Percentiles rank a stretch among this genome's conserved stretches.
Conservation (phyloP, 441 rosid species). For the Arabidopsis hybrid region DNA sequence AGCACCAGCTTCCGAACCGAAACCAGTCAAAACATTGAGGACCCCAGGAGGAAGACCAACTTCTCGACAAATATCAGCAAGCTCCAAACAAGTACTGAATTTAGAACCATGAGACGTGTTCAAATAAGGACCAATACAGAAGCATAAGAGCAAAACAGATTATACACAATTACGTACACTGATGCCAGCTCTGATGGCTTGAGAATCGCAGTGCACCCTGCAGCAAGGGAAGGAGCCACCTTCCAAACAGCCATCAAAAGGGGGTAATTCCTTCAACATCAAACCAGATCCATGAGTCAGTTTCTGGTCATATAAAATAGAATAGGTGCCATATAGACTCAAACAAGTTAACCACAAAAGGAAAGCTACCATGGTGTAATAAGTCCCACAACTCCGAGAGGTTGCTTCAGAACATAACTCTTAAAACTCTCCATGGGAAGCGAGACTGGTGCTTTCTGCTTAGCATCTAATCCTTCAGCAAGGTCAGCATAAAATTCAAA, state of each 20-base stretch:
- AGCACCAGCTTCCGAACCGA: slow-evolving; percentile 95
- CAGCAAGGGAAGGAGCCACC: slow-evolving; percentile 98
- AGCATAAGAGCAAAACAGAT: slow-evolving; percentile 19
- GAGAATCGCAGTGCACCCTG: slow-evolving; percentile 93
- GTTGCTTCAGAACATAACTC: slow-evolving; percentile 78
- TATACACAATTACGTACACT: slow-evolving; percentile 55
- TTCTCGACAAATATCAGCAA: slow-evolving; percentile 86
- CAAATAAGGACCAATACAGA: slow-evolving; percentile 30
- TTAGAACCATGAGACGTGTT: slow-evolving; percentile 27
- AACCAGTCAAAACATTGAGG: slow-evolving; percentile 85
- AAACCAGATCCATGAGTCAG: slow-evolving; percentile 16
- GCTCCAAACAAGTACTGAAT: slow-evolving; percentile 95
- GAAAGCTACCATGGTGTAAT: slow-evolving; percentile 86
- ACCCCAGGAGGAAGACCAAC: slow-evolving; percentile 96
- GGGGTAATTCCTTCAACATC: slow-evolving; percentile 87
- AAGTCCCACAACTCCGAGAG: slow-evolving; percentile 92
- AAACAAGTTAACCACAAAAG: not conserved
- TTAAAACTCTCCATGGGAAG: slow-evolving; percentile 84
- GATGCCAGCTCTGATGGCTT: slow-evolving; percentile 94
- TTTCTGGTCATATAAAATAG: not conserved
- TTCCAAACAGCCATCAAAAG: slow-evolving; percentile 96
- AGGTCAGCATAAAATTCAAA: slow-evolving; percentile 93
- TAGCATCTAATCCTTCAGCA: slow-evolving; percentile 94
- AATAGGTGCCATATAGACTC: not conserved
- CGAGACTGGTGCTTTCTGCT: slow-evolving; percentile 81